Evolutionary conservation across 129 eudicot species (phyloP).

Genomic region (Flaveria linearis): DNA sequence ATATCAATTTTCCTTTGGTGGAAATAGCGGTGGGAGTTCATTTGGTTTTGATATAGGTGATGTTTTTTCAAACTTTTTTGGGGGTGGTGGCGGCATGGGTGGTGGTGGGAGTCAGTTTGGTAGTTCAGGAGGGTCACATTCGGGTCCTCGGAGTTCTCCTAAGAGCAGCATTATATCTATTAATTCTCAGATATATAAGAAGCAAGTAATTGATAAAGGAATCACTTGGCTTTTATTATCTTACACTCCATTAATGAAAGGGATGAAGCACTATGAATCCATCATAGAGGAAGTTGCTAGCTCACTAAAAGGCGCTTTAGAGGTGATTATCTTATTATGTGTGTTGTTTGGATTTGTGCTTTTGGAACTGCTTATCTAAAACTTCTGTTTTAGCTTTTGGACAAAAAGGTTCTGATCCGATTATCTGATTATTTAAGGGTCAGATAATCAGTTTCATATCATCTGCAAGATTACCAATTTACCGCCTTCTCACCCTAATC

Average conservation of each 20-base stretch:
- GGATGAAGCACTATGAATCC: slow-evolving; percentile 55
- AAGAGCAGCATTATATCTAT: slow-evolving; percentile 48
- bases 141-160: slow-evolving; percentile 40
- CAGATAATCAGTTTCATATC: background rate
- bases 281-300: slow-evolving; percentile 55
- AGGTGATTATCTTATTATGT: slow-evolving; percentile 43
- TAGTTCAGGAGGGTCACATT: slow-evolving; percentile 54
- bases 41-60: slow-evolving; percentile 75
- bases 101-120: slow-evolving; percentile 71
- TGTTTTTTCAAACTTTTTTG: slow-evolving; percentile 80
- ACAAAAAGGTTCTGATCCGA: too few species aligned
- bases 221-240: slow-evolving; percentile 73
- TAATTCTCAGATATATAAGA: slow-evolving; percentile 56
- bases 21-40: slow-evolving; percentile 59
- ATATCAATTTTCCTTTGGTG: slow-evolving; percentile 92
- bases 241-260: slow-evolving; percentile 49
- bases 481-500: too few species aligned
- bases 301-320: slow-evolving; percentile 77
- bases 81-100: slow-evolving; percentile 53
- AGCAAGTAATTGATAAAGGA: slow-evolving; percentile 71
- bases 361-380: background rate
- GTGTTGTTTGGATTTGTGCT: slow-evolving; percentile 1
- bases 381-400: background rate
- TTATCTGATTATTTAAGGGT: background rate
- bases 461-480: slow-evolving; percentile 12